Base-by-base conservation (phyloP, 495 filamentous ascomycete species). In the Trichoderma virens region DNA sequence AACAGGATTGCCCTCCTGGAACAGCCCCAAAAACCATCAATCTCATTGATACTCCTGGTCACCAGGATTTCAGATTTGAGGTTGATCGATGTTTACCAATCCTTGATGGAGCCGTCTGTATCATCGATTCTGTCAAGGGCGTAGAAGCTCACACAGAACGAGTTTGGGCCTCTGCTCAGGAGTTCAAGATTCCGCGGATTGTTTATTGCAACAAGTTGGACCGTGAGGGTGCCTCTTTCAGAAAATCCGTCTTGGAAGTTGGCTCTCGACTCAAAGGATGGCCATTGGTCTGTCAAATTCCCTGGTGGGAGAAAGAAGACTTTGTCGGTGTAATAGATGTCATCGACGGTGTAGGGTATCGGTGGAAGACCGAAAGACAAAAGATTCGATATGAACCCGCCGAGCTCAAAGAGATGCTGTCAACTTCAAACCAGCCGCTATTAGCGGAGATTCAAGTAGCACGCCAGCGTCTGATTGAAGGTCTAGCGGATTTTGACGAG, bases 141-240 rank as follows among this genome's bases (percentile, higher is more conserved):
- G 94, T 99, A 23, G 95, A 99, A 72, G 93, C 95, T 1, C 95
- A 98, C 74, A 99, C 95, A 0, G 95, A 99, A 74, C 88, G 96
- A 67, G 95, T 99, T 6, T 99, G 95, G 94, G 76, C 85, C 13
- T 94, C 97, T 63, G 94, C 95, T 2, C 89, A 86, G 61, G 84
- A 84, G 11, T 96, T 94, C 68, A 80, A 78, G 11, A 98, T 98
- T 39, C 95, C 95, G 14, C 79, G 92, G 28, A 83, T 98, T 32
- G 80, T 96, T 56, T 99, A 88, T 65, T 82, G 98, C 68, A 99
- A 99, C 76, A 99, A 99, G 73, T 85, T 99, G 14, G 95, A 99
- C 70, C 88, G 95, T 38, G 91, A 95, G 65, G 95, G 95, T 1
- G 93, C 95, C 11, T 88, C 90, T 4, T 99, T 98, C 78, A 87